Conservation (phyloP, 768 basidiomycete genomes). For the Sistotremastrum niveocremeum region DNA sequence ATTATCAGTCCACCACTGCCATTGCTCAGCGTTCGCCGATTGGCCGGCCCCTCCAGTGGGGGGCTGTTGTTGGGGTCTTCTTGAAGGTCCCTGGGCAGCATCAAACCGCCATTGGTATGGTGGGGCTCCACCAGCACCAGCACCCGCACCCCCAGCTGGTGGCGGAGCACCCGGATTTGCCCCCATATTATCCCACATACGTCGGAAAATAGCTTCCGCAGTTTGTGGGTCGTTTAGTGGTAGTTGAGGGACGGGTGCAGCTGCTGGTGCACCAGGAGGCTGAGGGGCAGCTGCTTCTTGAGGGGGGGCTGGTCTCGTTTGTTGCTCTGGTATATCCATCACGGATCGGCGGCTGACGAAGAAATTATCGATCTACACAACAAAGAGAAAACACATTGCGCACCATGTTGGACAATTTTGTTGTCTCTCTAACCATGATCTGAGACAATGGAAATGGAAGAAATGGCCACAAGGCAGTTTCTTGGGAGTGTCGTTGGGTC, state of each 20-base stretch:
- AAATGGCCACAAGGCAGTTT: slow-evolving; percentile 94
- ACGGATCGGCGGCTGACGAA: slow-evolving; percentile 60
- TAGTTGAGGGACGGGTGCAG: slow-evolving; percentile 6
- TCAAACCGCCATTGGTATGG: slow-evolving; percentile 13
- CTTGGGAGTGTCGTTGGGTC: slow-evolving; percentile 92
- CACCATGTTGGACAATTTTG: slow-evolving; percentile 99
- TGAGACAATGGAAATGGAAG: slow-evolving; percentile 94
- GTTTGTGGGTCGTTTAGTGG: slow-evolving; percentile 1
- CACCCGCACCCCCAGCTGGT: slow-evolving; percentile 6
- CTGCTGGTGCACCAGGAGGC: slow-evolving; percentile 9
- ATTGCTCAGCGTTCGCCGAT: background rate
- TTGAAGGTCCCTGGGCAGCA: slow-evolving; percentile 17
- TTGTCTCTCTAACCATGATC: slow-evolving; percentile 96
- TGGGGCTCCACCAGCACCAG: slow-evolving; percentile 18
- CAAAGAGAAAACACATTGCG: slow-evolving; percentile 15
- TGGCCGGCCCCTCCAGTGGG: too few species aligned
- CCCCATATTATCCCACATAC: too few species aligned
- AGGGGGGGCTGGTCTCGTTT: too few species aligned
- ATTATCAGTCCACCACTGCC: slow-evolving; percentile 38
- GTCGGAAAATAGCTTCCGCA: background rate
- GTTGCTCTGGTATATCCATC: slow-evolving; percentile 28
- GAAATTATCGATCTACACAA: background rate
- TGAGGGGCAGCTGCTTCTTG: slow-evolving; percentile 4
- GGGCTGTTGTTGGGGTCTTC: slow-evolving; percentile 11
- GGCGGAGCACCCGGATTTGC: slow-evolving; percentile 15